A percentile compares a stretch with the other conserved stretches of the same genome.
Evolutionary conservation across 495 filamentous ascomycete genomes (phyloP).

Genomic region (Hypoxylon lenormandii): DNA sequence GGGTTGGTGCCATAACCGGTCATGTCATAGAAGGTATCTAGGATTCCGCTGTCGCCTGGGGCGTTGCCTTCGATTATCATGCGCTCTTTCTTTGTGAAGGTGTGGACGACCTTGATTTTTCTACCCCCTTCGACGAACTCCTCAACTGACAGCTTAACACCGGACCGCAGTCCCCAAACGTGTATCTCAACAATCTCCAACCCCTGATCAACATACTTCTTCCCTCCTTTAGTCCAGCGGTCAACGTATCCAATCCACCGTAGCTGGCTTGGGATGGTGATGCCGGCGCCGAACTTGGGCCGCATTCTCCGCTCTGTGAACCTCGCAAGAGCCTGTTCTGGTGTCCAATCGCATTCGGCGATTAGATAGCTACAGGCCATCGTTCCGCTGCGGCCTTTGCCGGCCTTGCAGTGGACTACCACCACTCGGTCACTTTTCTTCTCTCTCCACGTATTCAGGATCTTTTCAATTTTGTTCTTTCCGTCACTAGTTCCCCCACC

Average conservation of each 20-base stretch:
- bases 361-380: constrained; percentile 89
- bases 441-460: constrained; percentile 39
- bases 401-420: constrained; percentile 97
- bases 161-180: constrained; percentile 87
- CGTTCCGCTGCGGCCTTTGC: constrained; percentile 93
- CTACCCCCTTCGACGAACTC: constrained; percentile 88
- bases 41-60: constrained; percentile 59
- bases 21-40: constrained; percentile 67
- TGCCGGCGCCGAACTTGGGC: constrained; percentile 83
- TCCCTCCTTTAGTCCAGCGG: constrained; percentile 77
- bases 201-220: constrained; percentile 83
- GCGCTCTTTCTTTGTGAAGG: constrained; percentile 78
- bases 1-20: constrained; percentile 55
- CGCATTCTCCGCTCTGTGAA: constrained; percentile 93
- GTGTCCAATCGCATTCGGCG: constrained; percentile 85
- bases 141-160: constrained; percentile 87
- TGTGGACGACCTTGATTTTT: constrained; percentile 84
- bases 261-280: constrained; percentile 92
- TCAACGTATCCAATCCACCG: constrained; percentile 92
- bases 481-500: constrained; percentile 8
- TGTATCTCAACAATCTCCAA: constrained; percentile 90
- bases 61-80: constrained; percentile 73
- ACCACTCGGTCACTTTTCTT: constrained; percentile 69
- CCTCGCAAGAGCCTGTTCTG: constrained; percentile 78
- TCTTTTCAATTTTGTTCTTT: constrained; percentile 44